Evolutionary conservation across 176 grass and related monocot genomes (phyloP).

Genomic region (Oryza rufipogon): DNA sequence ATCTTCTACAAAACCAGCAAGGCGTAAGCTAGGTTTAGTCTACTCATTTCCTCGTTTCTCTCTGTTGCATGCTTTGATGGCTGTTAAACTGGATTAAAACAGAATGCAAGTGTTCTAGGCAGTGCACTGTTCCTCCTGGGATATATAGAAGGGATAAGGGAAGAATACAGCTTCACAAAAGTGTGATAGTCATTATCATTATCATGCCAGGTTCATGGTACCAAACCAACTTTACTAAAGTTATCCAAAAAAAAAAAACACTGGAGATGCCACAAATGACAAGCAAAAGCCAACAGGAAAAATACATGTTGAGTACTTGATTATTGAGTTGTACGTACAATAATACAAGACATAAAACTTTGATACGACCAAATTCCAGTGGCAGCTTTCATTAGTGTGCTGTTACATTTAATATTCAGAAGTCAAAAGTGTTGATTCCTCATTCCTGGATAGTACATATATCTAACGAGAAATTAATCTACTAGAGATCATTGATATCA

Average conservation of each 20-base stretch:
- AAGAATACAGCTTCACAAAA: background rate
- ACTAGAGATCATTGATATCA: conserved; percentile 20
- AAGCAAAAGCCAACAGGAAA: conserved; percentile 9
- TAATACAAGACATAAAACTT: background rate
- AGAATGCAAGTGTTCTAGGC: background rate
- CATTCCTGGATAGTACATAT: conserved; percentile 2
- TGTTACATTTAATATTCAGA: background rate
- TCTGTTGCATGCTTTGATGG: background rate
- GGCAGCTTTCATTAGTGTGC: background rate
- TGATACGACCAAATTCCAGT: background rate
- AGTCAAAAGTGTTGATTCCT: background rate
- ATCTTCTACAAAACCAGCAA: conserved; percentile 9
- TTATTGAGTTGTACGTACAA: background rate
- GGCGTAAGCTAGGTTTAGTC: background rate
- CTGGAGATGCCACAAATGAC: background rate
- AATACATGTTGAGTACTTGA: conserved; percentile 13
- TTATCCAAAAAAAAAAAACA: background rate
- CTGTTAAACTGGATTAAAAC: background rate
- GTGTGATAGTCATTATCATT: background rate
- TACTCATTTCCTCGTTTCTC: background rate
- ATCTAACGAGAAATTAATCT: conserved; percentile 17
- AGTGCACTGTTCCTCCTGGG: background rate
- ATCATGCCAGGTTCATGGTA: background rate
- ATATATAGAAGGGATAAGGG: background rate
- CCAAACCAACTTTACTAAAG: background rate